Conservation (phyloP, 306 rosid genomes). For the Gynostemma pentaphyllum region DNA sequence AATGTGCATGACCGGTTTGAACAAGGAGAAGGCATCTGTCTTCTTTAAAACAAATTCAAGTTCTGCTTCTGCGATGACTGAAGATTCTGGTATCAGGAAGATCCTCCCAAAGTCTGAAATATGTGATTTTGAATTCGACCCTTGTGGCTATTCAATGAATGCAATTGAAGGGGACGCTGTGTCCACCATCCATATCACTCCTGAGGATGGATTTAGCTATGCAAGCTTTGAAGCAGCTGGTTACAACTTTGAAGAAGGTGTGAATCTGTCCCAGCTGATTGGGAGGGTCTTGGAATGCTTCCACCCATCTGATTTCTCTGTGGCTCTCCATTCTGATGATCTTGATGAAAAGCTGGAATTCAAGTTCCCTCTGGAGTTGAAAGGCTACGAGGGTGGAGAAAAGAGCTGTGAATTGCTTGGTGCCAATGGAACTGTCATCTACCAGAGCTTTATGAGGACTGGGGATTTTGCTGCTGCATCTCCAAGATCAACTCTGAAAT, state of each 20-base stretch:
- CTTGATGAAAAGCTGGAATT: conserved; percentile 16
- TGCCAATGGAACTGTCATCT: conserved; percentile 40
- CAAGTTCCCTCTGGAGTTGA: conserved; percentile 33
- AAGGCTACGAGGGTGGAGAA: conserved; percentile 42
- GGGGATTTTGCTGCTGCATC: conserved; percentile 35
- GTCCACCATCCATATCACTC: conserved; percentile 88
- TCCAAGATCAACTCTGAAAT: conserved; percentile 67
- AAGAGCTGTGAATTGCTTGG: conserved; percentile 45
- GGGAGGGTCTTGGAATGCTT: conserved; percentile 73
- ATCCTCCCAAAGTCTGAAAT: conserved; percentile 72
- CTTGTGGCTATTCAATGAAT: conserved; percentile 96
- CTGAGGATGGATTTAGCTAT: conserved; percentile 94
- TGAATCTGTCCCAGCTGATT: conserved; percentile 32
- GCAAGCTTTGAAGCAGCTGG: conserved; percentile 91
- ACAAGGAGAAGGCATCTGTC: conserved; percentile 58
- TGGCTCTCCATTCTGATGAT: conserved; percentile 49
- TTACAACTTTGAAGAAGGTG: conserved; percentile 35
- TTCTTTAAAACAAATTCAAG: conserved; percentile 37
- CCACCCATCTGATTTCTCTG: conserved; percentile 65
- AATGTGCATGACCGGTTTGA: conserved; percentile 89
- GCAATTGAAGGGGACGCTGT: conserved; percentile 67
- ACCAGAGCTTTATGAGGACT: conserved; percentile 28
- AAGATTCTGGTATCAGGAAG: conserved; percentile 62
- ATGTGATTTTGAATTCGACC: conserved; percentile 87
- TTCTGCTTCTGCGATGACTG: conserved; percentile 58